Base-by-base conservation (phyloP, 139 green algal genomes). In the Chlamydomonas asymmetrica region DNA sequence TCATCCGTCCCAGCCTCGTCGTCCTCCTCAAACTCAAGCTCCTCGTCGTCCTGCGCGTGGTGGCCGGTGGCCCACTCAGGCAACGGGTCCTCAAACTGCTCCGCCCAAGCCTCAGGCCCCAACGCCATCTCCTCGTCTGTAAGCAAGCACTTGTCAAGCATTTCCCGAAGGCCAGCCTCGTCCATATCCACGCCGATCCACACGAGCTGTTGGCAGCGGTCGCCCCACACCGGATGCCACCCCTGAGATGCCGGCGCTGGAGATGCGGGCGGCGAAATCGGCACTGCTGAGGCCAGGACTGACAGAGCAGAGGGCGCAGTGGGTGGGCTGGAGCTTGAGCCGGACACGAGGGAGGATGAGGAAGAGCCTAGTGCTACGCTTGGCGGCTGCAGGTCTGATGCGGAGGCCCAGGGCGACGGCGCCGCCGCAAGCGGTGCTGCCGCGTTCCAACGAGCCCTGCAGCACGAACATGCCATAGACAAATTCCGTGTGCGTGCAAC, bases 151-250 rank as follows among this genome's bases (percentile, higher is more conserved):
- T 7, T 57, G 54, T 96, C 87, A 70, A 96, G 80, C 63, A 89
- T 90, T 0, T 39, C 66, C 2, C 40, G 61, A 8, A 96, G 63
- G 8, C 31, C 71, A 5, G 59, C 25, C 62, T 88, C 79, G 32
- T 96, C 82, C 83, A 96, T 82, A 35, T 66, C 60, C 5, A 89
- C 76, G 37, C 91, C 84, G 38, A 96, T 96, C 81, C 91, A 94
- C 49, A 96, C 91, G 35, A 96, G 68, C 85, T 96, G 88, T 80
- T 96, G 91, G 57, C 89, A 85, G n/a, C 82, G 66, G 66, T 88
- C 79, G 27, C 82, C 84, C 78, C 78, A 89, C 63, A 64, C 27
- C 5, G 61, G 56, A 38, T 89, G 49, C 84, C 84, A 89, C 37
- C 54, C 65, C 3, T 39, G 29, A 39, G 9, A 41, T 25, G 54